Evolutionary conservation across 495 filamentous ascomycete genomes (phyloP).

Genomic region (Xylaria palmicola): DNA sequence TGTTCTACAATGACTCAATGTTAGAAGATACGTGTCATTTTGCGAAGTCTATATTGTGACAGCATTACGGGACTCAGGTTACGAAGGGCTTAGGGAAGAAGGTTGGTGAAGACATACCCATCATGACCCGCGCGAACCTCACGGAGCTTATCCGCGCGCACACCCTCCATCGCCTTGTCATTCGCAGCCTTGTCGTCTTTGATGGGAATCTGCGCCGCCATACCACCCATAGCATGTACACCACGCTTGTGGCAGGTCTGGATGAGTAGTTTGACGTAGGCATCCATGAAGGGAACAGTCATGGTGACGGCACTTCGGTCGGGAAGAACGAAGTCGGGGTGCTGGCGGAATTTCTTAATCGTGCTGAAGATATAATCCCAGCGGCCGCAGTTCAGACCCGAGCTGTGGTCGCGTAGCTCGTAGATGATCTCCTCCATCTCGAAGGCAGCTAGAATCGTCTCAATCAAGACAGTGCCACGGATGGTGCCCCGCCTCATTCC

Average conservation of each 20-base stretch:
- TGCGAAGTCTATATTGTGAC: background rate
- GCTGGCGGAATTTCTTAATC: conserved; percentile 99
- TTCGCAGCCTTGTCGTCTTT: conserved; percentile 90
- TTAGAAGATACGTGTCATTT: conserved; percentile 11
- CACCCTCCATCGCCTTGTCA: conserved; percentile 90
- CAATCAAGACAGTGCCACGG: conserved; percentile 93
- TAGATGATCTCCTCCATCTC: conserved; percentile 99
- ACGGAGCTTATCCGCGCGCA: conserved; percentile 92
- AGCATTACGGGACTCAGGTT: background rate
- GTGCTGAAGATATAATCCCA: conserved; percentile 99
- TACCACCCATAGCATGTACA: conserved; percentile 98
- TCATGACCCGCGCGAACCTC: conserved; percentile 96
- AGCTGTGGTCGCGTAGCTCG: conserved; percentile 94
- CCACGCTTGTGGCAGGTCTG: conserved; percentile 95
- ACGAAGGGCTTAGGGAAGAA: background rate
- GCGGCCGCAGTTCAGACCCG: conserved; percentile 95
- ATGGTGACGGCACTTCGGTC: conserved; percentile 92
- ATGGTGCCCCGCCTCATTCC: conserved; percentile 89
- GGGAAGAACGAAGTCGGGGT: conserved; percentile 88
- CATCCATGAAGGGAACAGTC: conserved; percentile 98
- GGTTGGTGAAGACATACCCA: conserved; percentile 48
- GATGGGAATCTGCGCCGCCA: conserved; percentile 98
- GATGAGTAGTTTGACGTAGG: conserved; percentile 94
- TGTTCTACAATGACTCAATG: conserved; percentile 34
- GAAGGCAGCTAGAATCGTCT: conserved; percentile 98